Base-by-base conservation (phyloP, 768 basidiomycete genomes). In the Tremella mesenterica region DNA sequence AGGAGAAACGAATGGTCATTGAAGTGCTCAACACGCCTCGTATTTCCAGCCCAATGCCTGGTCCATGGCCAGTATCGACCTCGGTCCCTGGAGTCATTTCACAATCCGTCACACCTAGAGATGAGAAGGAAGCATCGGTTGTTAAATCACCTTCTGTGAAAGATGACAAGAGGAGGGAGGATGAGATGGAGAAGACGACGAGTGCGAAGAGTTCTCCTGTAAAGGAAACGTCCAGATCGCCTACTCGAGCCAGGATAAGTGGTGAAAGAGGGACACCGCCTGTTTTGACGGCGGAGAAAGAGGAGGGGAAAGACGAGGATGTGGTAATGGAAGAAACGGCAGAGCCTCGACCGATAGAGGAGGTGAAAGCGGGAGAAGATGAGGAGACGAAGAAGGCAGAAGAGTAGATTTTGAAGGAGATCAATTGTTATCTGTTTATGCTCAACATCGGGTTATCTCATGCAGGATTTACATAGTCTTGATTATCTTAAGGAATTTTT, bases 1-100 rank as follows among this genome's bases (percentile, higher is more conserved):
- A 33, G 20, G 51, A 50, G 25, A 57, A 44, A 31, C 55, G 57
- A 27, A 61, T 54, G 20, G 52, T 65, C 26, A 64, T 65, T 31
- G 67, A 69, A 54, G 67, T 69, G 2, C 55, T 69, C 4, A 69
- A 69, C 48, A 44, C 64, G 4, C 57, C 59, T 21, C 57, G 56
- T 14, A 57, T 61, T 41, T 31, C 30, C 8, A 53, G 51, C 44
- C 51, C 48, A 2, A 25, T 48, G 47, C 47, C 54, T 20, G 23
- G 18, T 1, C 39, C 50, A 18, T 23, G 38, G n/a, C 38, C 38
- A 23, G n/a, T 26, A 23, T 46, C 44, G 5, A 41, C n/a, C 38
- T n/a, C n/a, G 38, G n/a, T 41, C 14, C 38, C n/a, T 5, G 38
- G 38, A n/a, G 14, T 41, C 23, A n/a, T 41, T 14, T 18, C n/a